These are phyloP conservation scores for Mucor ambiguus DNA, from an alignment of 371 early-diverging fungal genomes.

Conservation along the genomic window DNA sequence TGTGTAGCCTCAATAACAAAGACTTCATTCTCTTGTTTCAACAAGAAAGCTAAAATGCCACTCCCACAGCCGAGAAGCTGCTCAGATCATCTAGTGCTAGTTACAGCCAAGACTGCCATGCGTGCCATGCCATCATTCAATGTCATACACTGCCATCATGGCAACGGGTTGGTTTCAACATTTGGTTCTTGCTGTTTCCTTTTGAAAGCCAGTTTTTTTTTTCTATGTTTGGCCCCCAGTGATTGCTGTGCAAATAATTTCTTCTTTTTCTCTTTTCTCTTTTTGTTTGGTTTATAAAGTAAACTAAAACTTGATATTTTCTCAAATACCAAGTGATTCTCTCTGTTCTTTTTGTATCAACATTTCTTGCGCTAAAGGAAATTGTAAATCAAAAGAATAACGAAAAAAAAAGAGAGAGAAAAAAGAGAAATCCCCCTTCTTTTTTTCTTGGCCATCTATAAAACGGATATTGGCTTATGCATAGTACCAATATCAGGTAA, in stretches of 20 bases:
- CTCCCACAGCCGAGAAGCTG: not conserved
- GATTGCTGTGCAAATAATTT: conserved; percentile 1
- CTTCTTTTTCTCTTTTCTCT: not conserved
- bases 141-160: not conserved
- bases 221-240: not conserved
- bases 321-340: not conserved
- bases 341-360: not conserved
- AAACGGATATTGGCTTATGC: conserved; percentile 23
- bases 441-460: not conserved
- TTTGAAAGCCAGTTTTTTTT: conserved; percentile 5
- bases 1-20: not conserved
- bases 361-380: not conserved
- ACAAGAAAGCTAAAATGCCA: not conserved
- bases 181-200: not conserved
- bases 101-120: not conserved
- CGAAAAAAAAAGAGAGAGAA: not conserved
- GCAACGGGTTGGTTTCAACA: not conserved
- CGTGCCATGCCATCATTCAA: not conserved
- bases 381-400: not conserved
- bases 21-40: not conserved
- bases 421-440: not conserved
- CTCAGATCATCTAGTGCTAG: not conserved
- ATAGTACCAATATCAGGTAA: conserved; percentile 24
- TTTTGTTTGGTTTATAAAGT: not conserved
- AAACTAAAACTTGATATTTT: not conserved